A percentile compares a stretch with the other conserved stretches of the same genome.
Evolutionary conservation across 2,329 filamentous ascomycete species (phyloP).

Genomic region (Diatrype stigma): DNA sequence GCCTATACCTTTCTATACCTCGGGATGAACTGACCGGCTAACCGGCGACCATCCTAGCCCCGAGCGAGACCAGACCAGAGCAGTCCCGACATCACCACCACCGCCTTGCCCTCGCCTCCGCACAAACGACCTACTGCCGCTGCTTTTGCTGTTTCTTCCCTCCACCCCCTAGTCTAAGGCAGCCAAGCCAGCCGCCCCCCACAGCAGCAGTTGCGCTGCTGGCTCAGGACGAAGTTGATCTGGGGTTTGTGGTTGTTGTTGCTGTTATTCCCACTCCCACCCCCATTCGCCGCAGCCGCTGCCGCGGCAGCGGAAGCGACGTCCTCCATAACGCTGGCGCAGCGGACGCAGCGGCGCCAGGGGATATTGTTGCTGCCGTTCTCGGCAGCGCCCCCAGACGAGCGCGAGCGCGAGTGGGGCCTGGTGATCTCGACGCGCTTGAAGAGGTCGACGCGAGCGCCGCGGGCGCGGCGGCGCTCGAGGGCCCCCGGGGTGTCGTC

Average conservation of each 20-base stretch:
- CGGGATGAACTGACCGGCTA: too few species aligned
- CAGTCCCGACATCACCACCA: too few species aligned
- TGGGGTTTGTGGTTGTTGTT: constrained; percentile 36
- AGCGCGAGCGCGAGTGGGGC: constrained; percentile 30
- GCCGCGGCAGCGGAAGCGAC: constrained; percentile 28
- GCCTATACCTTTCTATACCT: too few species aligned
- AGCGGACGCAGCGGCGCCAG: constrained; percentile 54
- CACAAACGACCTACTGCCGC: not conserved
- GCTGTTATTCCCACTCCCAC: too few species aligned
- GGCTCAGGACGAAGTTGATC: constrained; percentile 48
- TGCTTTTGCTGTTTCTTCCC: not conserved
- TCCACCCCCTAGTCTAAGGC: constrained; percentile 12
- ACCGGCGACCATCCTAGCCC: too few species aligned
- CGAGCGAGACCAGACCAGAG: too few species aligned
- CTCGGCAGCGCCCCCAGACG: constrained; percentile 5
- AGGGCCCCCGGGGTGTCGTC: constrained; percentile 52
- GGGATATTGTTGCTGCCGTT: constrained; percentile 13
- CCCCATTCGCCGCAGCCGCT: too few species aligned
- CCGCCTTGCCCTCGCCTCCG: too few species aligned
- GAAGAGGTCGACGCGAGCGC: constrained; percentile 51
- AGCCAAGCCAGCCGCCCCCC: constrained; percentile 50
- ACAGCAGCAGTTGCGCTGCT: constrained; percentile 53
- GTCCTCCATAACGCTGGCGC: constrained; percentile 64
- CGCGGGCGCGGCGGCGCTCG: constrained; percentile 31
- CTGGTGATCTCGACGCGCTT: constrained; percentile 55